Percentiles rank a stretch among this genome's conserved stretches.
These are phyloP conservation scores for Platanthera guangdongensis DNA, from an alignment of 106 monocot species.

Conservation along the genomic window DNA sequence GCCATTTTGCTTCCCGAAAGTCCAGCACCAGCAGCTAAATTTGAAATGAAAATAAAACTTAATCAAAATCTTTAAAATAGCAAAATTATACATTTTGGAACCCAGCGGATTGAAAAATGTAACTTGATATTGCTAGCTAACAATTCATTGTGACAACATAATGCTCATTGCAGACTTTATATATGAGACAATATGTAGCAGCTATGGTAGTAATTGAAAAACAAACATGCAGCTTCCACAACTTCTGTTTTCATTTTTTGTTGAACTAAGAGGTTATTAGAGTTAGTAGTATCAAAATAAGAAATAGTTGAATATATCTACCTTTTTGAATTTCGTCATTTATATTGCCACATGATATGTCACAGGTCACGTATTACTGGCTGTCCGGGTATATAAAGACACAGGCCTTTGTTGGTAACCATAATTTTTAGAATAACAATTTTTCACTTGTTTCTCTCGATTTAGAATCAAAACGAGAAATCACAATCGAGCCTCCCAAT, in stretches of 20 bases:
- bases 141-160: not conserved
- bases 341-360: no score
- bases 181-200: not conserved
- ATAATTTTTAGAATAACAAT: no score
- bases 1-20: slow-evolving; percentile 98
- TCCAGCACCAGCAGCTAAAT: slow-evolving; percentile 97
- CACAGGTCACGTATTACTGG: no score
- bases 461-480: no score
- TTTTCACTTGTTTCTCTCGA: no score
- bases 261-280: not conserved
- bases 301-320: not conserved
- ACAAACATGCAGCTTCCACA: not conserved
- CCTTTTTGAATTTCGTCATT: no score
- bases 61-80: not conserved
- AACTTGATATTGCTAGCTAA: not conserved
- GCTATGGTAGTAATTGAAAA: not conserved
- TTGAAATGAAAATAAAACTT: slow-evolving; percentile 4
- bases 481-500: no score
- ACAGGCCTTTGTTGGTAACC: no score
- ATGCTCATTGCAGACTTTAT: not conserved
- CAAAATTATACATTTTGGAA: not conserved
- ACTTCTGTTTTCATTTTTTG: not conserved
- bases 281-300: not conserved
- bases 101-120: not conserved
- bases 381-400: no score